Conservation (phyloP, 176 grass and related monocot genomes). For the Panicum miliaceum region DNA sequence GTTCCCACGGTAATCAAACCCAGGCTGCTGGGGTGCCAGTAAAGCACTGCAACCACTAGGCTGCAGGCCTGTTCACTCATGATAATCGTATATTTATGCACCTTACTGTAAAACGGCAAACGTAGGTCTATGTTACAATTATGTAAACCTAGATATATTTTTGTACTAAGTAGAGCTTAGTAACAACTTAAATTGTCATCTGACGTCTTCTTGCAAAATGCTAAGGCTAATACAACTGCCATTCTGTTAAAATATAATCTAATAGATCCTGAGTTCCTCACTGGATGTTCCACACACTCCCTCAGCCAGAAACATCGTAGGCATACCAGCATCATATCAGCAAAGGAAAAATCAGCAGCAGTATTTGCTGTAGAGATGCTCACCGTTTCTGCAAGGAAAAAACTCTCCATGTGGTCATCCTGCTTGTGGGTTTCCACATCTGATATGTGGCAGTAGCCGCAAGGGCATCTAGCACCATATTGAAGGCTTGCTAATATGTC, state of each 20-base stretch:
- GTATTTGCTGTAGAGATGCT: constrained; percentile 27
- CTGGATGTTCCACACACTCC: constrained; percentile 1
- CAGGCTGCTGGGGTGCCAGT: too few relatives aligned
- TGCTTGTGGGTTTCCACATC: constrained; percentile 94
- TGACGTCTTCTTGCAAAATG: constrained; percentile 10
- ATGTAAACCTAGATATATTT: neutral
- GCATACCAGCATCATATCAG: constrained; percentile 4
- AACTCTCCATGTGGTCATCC: constrained; percentile 99
- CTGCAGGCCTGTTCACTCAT: neutral
- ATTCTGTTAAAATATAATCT: neutral
- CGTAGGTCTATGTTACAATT: neutral
- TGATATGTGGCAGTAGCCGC: constrained; percentile 96
- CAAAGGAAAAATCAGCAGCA: constrained; percentile 25
- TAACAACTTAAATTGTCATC: neutral
- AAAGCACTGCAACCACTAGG: too few relatives aligned
- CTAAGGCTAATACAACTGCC: neutral
- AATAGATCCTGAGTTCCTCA: constrained; percentile 5
- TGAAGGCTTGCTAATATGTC: constrained; percentile 94
- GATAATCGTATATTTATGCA: neutral
- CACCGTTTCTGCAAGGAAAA: constrained; percentile 97
- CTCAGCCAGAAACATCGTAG: neutral
- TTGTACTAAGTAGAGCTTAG: neutral
- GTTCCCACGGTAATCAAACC: too few relatives aligned
- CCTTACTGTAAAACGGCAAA: neutral
- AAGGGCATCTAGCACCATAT: constrained; percentile 88